Percentiles rank a stretch among this genome's conserved stretches.
phyloP scores from a whole-genome alignment of 202 grass and related monocot species.

The Panicum hallii region DNA sequence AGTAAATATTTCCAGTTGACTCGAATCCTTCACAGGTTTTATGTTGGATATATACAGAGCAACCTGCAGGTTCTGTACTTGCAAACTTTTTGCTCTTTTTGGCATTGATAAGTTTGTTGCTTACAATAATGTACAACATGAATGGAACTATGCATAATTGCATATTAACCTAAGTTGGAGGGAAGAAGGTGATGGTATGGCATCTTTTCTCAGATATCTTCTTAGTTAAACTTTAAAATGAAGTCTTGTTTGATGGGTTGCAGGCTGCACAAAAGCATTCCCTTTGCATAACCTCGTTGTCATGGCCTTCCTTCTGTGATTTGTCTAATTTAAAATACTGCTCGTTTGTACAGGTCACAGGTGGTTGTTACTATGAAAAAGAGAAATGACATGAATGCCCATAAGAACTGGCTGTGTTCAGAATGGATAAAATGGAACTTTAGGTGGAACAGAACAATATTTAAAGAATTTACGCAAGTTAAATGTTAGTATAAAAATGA shows the following conservation, averaged over 20 bases:
- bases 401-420: constrained; percentile 28
- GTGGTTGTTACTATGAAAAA: constrained; percentile 30
- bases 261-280: constrained; percentile 32
- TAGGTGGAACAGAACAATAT: constrained; percentile 22
- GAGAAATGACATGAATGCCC: constrained; percentile 33
- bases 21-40: constrained; percentile 22
- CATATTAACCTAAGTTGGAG: background rate
- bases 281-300: constrained; percentile 1
- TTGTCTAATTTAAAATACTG: constrained; percentile 42
- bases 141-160: background rate
- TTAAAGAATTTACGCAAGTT: constrained; percentile 21
- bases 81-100: constrained; percentile 34
- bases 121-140: background rate
- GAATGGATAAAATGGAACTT: constrained; percentile 34
- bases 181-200: background rate
- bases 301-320: constrained; percentile 28
- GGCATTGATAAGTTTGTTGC: constrained; percentile 20
- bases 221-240: background rate
- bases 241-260: constrained; percentile 18
- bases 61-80: constrained; percentile 18
- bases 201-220: background rate
- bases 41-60: constrained; percentile 39
- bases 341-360: constrained; percentile 11
- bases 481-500: constrained; percentile 34
- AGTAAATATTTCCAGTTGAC: constrained; percentile 3